Base-by-base conservation (phyloP, 2,329 filamentous ascomycete genomes). In the Domatiomyces catenatus region DNA sequence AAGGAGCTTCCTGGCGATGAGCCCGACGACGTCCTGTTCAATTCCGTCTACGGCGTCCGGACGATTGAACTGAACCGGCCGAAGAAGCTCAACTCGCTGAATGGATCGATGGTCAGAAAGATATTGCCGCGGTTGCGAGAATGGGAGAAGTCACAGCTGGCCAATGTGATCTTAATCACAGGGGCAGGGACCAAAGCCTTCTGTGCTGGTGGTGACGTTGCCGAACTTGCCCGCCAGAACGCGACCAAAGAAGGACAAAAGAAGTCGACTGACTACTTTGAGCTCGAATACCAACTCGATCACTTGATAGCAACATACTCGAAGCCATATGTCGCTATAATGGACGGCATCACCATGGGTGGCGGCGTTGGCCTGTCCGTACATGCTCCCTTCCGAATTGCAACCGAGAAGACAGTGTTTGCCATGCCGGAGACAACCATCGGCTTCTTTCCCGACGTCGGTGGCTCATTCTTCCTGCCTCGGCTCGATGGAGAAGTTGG, bases 361-460 rank as follows among this genome's bases (percentile, higher is more conserved):
- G 92, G 92, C 50, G 92, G 92, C 58, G 92, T 96, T 49, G 92
- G 92, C 5, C 77, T 98, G 51, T 93, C 86, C 66, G 79, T 94
- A 48, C 93, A 98, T 68, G 90, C 92, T 2, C 93, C 92, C 2
- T 90, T 98, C 75, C 78, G 92, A 54, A 94, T 98, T 64, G 92
- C 92, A 39, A 98, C 92, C 2, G 92, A 98, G 70, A 84, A 83
- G 64, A 98, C 92, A 5, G 71, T 94, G 46, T 96, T 98, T 62
- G 89, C 93, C 59, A 98, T 98, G 92, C 92, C 92, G 26, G 92
- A 98, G 71, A 98, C 92, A 3, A 94, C 81, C 7, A 98, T 98
- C 63, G 92, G 92, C 42, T 95, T 96, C 75, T 98, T 98, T 75
- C 92, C 93, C 5, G 93, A 98, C 63, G 92, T 98, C 47, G 92